These are phyloP conservation scores for Biscogniauxia sp. DNA, from an alignment of 2,329 filamentous ascomycete genomes.

Conservation along the genomic window DNA sequence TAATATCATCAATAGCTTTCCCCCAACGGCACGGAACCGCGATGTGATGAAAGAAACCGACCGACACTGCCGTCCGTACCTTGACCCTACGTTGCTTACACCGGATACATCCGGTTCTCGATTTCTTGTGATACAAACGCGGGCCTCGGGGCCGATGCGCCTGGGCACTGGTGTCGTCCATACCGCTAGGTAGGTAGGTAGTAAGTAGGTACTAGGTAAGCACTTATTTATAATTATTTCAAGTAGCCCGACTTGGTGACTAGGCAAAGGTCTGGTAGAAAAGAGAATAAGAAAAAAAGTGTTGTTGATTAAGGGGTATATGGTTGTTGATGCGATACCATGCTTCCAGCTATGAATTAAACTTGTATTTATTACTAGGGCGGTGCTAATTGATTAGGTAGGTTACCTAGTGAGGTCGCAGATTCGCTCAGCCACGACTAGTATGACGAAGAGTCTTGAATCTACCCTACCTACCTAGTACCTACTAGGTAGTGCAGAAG, in stretches of 20 bases:
- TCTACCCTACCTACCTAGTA: no score
- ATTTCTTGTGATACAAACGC: slow-evolving; percentile 35
- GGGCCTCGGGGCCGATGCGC: slow-evolving; percentile 29
- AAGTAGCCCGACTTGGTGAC: not conserved
- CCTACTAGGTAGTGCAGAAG: no score
- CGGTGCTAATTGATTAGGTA: not conserved
- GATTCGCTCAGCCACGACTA: not conserved
- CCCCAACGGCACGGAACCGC: not conserved
- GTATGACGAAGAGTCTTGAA: not conserved
- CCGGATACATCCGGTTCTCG: slow-evolving; percentile 29
- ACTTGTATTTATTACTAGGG: not conserved
- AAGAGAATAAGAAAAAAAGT: no score
- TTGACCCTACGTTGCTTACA: slow-evolving; percentile 33
- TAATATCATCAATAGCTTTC: slow-evolving; percentile 12
- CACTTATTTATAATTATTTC: not conserved
- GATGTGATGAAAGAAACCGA: not conserved
- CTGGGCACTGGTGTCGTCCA: slow-evolving; percentile 18
- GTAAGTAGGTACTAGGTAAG: not conserved
- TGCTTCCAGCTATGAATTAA: not conserved
- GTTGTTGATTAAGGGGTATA: not conserved
- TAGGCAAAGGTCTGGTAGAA: no score
- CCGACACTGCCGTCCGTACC: slow-evolving; percentile 15
- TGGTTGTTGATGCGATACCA: not conserved
- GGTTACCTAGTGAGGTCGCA: no score
- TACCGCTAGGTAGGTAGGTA: not conserved